Percentiles rank a stretch among this genome's conserved stretches.
These are phyloP conservation scores for Yamadazyma mexicana DNA, from an alignment of 1,139 yeast species.

Conservation along the genomic window DNA sequence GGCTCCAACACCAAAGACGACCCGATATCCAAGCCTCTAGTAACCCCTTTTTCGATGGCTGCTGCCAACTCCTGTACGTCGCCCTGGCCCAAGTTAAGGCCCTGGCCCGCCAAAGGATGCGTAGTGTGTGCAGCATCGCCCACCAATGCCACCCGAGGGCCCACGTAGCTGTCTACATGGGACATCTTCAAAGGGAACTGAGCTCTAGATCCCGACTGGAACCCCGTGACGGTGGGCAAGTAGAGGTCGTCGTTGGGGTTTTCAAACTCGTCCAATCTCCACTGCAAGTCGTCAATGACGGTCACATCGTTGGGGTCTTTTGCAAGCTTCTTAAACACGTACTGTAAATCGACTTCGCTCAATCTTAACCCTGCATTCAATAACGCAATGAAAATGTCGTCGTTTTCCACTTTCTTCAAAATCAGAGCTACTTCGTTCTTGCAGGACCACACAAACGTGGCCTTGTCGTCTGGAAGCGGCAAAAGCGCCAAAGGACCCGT, in stretches of 20 bases:
- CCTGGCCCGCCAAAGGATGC: slow-evolving; percentile 98
- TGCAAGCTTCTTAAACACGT: slow-evolving; percentile 32
- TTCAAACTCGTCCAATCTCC: slow-evolving; percentile 54
- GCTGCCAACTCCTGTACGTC: slow-evolving; percentile 74
- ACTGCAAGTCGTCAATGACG: slow-evolving; percentile 65
- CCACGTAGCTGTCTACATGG: slow-evolving; percentile 87
- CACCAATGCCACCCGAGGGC: slow-evolving; percentile 81
- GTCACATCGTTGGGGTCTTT: slow-evolving; percentile 43
- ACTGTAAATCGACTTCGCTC: slow-evolving; percentile 46
- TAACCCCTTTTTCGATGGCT: slow-evolving; percentile 68
- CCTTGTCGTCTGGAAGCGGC: slow-evolving; percentile 83
- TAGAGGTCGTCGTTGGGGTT: slow-evolving; percentile 66
- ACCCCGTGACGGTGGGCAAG: slow-evolving; percentile 53
- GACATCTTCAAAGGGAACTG: slow-evolving; percentile 85
- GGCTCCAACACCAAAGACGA: slow-evolving; percentile 80
- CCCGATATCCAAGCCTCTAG: slow-evolving; percentile 88
- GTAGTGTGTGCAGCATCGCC: slow-evolving; percentile 99
- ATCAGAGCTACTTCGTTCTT: slow-evolving; percentile 73
- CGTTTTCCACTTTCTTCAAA: slow-evolving; percentile 52
- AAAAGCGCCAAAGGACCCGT: slow-evolving; percentile 92
- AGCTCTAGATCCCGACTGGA: slow-evolving; percentile 71
- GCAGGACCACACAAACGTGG: slow-evolving; percentile 92
- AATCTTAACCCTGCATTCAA: slow-evolving; percentile 86
- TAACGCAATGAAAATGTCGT: slow-evolving; percentile 64
- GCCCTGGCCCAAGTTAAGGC: slow-evolving; percentile 96